These are phyloP conservation scores for Elaeagnus macrophylla DNA, from an alignment of 306 rosid genomes.

Conservation along the genomic window DNA sequence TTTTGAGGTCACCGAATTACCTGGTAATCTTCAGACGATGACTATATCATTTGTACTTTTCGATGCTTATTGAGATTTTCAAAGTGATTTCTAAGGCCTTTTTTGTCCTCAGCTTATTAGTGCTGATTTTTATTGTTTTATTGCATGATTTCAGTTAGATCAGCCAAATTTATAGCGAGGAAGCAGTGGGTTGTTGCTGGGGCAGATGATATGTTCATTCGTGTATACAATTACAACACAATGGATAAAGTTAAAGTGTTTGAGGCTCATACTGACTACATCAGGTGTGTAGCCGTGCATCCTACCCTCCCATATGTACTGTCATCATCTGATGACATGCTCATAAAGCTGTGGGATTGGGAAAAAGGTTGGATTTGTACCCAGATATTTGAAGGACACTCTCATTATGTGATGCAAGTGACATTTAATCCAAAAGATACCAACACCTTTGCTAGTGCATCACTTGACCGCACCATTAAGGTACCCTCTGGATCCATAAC, in stretches of 20 bases:
- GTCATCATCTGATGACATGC: conserved; percentile 99
- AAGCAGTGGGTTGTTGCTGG: conserved; percentile 99
- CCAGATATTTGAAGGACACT: conserved; percentile 98
- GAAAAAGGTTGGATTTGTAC: conserved; percentile 98
- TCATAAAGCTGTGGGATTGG: conserved; percentile 99
- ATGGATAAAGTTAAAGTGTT: conserved; percentile 96
- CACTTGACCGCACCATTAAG: conserved; percentile 99
- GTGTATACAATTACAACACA: conserved; percentile 97
- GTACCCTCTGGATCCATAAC: conserved; percentile 29
- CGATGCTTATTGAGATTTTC: conserved; percentile 14
- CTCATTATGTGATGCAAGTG: conserved; percentile 99
- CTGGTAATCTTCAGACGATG: conserved; percentile 43
- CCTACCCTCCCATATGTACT: conserved; percentile 94
- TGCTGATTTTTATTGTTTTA: conserved; percentile 4
- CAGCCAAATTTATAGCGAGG: conserved; percentile 97
- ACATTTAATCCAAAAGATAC: conserved; percentile 98
- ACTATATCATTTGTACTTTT: conserved; percentile 18
- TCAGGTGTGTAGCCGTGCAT: conserved; percentile 97
- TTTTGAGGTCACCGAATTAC: conserved; percentile 96
- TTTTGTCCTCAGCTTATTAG: conserved; percentile 1
- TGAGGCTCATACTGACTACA: conserved; percentile 98
- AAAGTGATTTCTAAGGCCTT: conserved; percentile 12
- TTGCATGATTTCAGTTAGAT: conserved; percentile 69
- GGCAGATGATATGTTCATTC: conserved; percentile 95
- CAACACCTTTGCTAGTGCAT: conserved; percentile 98